Conservation (phyloP, 2,329 filamentous ascomycete species). For the Paracorniculantispora psalliotae region DNA sequence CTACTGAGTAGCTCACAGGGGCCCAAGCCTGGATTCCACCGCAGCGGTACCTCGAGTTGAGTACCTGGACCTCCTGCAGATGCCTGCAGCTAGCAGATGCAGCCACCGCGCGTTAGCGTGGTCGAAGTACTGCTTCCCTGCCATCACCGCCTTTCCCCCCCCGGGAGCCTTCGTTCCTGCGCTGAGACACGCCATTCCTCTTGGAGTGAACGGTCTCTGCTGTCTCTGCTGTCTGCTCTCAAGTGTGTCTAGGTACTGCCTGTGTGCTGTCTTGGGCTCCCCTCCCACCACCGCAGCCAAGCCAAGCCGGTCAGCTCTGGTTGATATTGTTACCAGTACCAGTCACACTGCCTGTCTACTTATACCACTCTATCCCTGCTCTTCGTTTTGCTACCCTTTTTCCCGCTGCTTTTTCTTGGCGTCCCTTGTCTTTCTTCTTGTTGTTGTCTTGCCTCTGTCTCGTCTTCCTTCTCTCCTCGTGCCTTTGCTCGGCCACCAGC, state of each 20-base stretch:
- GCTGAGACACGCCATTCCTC: slow-evolving; percentile 35
- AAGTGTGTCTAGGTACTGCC: too few species aligned
- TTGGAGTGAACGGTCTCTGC: slow-evolving; percentile 20
- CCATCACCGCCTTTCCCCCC: background rate
- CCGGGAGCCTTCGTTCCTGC: slow-evolving; percentile 33
- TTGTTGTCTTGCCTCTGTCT: background rate
- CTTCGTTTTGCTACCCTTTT: background rate
- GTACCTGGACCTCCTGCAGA: background rate
- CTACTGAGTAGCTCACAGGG: background rate
- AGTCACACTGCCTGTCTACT: background rate
- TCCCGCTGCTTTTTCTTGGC: background rate
- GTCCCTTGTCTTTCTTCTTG: background rate
- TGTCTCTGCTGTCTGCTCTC: slow-evolving; percentile 16
- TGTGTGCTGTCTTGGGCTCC: background rate
- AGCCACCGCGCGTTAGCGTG: too few species aligned
- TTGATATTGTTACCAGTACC: slow-evolving; percentile 7
- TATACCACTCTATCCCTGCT: slow-evolving; percentile 8
- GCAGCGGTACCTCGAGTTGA: background rate
- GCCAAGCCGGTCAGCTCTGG: background rate
- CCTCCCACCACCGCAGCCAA: background rate
- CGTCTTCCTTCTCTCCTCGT: background rate
- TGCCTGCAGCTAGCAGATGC: background rate
- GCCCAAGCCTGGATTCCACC: background rate
- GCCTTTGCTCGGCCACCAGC: background rate
- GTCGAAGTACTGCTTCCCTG: too few species aligned